These are phyloP conservation scores for Trametes polyzona DNA, from an alignment of 1,284 basidiomycete genomes.

Conservation along the genomic window DNA sequence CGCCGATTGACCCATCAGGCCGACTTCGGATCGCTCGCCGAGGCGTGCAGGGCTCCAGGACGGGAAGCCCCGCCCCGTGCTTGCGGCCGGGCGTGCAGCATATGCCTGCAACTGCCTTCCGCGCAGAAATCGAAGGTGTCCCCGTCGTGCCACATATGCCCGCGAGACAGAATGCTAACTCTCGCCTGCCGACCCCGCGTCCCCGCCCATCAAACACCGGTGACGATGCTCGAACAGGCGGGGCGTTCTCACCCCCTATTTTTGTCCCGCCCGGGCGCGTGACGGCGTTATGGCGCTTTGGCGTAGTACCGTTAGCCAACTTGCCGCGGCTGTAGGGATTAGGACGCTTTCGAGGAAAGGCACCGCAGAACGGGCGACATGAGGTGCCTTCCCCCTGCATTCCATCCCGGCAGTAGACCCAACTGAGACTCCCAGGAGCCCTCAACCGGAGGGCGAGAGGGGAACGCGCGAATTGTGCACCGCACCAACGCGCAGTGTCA, in stretches of 20 bases:
- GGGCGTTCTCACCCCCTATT: constrained; percentile 21
- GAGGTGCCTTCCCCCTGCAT: neutral
- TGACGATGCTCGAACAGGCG: constrained; percentile 6
- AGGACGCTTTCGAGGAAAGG: neutral
- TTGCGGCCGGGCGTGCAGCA: constrained; percentile 10
- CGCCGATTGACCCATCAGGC: constrained; percentile 10
- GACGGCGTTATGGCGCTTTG: constrained; percentile 1
- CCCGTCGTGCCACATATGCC: constrained; percentile 13
- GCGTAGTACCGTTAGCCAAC: neutral
- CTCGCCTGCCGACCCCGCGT: constrained; percentile 9
- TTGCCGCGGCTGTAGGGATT: neutral
- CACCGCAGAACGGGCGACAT: neutral
- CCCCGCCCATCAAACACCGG: constrained; percentile 19
- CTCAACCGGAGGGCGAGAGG: neutral
- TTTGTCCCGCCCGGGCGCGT: constrained; percentile 2
- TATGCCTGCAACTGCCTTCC: constrained; percentile 9
- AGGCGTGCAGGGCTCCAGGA: neutral
- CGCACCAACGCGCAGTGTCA: neutral
- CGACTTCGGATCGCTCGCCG: constrained; percentile 19
- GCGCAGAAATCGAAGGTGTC: constrained; percentile 9
- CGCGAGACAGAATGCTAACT: constrained; percentile 17
- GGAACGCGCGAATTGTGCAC: neutral
- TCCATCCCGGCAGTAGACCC: neutral
- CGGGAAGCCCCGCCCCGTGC: constrained; percentile 9
- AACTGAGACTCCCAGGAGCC: neutral